These are phyloP conservation scores for Mycena polygramma DNA, from an alignment of 768 basidiomycete genomes.

Conservation along the genomic window DNA sequence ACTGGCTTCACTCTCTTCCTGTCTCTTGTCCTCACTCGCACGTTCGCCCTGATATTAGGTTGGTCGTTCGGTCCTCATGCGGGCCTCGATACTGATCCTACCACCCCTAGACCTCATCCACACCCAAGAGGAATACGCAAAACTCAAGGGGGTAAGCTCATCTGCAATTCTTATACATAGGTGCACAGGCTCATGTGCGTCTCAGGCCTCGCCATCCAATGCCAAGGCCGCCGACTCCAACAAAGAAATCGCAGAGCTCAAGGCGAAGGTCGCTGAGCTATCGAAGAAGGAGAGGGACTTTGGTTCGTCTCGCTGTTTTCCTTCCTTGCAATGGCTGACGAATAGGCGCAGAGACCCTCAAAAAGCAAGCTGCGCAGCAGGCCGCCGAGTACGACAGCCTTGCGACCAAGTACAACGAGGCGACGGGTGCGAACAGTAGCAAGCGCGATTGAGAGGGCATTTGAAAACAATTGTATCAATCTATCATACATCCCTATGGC, in stretches of 20 bases:
- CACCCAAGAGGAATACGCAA: constrained; percentile 88
- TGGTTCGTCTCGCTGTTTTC: constrained; percentile 54
- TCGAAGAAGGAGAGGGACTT: constrained; percentile 76
- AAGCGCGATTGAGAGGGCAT: constrained; percentile 61
- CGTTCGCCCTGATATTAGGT: constrained; percentile 67
- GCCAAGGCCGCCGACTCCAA: constrained; percentile 53
- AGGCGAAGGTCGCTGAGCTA: constrained; percentile 70
- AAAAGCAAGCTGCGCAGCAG: constrained; percentile 86
- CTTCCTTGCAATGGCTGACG: background rate
- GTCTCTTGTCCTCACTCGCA: constrained; percentile 92
- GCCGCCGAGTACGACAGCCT: constrained; percentile 86
- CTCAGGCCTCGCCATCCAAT: constrained; percentile 34
- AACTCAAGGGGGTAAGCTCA: constrained; percentile 66
- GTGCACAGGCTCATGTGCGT: background rate
- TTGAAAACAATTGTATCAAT: constrained; percentile 26
- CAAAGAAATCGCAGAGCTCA: constrained; percentile 75
- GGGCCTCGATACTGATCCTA: constrained; percentile 39
- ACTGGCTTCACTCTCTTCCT: constrained; percentile 96
- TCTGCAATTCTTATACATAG: background rate
- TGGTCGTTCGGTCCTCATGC: no score
- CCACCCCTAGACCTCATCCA: constrained; percentile 93
- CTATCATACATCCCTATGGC: constrained; percentile 20
- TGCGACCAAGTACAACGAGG: constrained; percentile 80
- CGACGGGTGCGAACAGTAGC: constrained; percentile 69
- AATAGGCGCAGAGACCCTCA: constrained; percentile 70